Evolutionary conservation across 345 rosid species (phyloP), one percentile per base, ranked within the genome.

Genomic region (Adansonia digitata): DNA sequence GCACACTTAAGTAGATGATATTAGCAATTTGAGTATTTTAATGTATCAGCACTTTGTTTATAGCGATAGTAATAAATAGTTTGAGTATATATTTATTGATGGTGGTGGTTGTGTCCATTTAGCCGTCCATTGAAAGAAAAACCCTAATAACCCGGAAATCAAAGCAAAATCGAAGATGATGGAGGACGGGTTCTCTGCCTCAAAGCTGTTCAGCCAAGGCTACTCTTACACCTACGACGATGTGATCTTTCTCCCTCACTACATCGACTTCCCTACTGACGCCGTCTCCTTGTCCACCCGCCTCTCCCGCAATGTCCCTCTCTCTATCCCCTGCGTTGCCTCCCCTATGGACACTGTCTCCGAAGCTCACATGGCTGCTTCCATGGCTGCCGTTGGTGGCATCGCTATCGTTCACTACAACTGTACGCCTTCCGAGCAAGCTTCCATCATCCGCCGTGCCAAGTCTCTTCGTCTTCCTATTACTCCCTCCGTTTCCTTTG

Each of bases 331-430:
- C 7, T 94, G 93, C 59, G 94, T 94, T 22, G 84, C 98, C 22
- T 94, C 98, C 40, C 98, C 97, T 5, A 92, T 94, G 98, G 98
- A 95, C 76, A 95, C 99, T 18, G 99, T 93, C 34, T 89, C 98
- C 0, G 97, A 90, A 75, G 85, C 95, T 37, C 80, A 86, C 85
- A 92, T 92, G 98, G 98, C 97, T 27, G 81, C 97, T 15, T 85
- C 97, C 67, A 88, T 94, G 96, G 98, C 99, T 8, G 82, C 97
- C 0, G 80, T 93, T 2, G 98, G 99, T 0, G 91, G 92, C 24
- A 90, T 95, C 10, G 96, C 94, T 49, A 81, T 93, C 73, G 81
- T 95, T 42, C 98, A 95, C 80, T 89, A 86, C 62, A 95, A 93
- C 80, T 79, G 80, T 48, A 66, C 86, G 40, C 74, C 93, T 18